Evolutionary conservation across 2,329 filamentous ascomycete genomes (phyloP).

Genomic region (Alternaria ventricosa): DNA sequence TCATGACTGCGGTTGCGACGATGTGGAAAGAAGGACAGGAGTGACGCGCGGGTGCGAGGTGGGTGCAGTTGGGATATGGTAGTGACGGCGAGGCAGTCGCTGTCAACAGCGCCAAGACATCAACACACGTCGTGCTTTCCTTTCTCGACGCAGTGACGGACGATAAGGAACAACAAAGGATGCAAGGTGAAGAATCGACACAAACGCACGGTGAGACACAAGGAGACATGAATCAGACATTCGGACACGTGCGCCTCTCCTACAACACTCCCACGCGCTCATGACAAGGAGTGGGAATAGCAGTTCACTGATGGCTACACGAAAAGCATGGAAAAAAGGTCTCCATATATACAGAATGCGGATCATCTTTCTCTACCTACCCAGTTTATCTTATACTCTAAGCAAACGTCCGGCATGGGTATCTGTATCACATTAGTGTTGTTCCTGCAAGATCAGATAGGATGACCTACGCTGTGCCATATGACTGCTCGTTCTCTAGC

Average conservation of each 20-base stretch:
- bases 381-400: conserved; percentile 19
- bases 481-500: conserved; percentile 71
- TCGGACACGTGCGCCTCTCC: background rate
- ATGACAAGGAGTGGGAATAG: background rate
- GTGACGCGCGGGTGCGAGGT: background rate
- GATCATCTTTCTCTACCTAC: conserved; percentile 19
- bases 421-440: conserved; percentile 37
- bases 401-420: conserved; percentile 56
- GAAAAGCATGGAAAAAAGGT: conserved; percentile 18
- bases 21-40: conserved; percentile 1
- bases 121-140: conserved; percentile 10
- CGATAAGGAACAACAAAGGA: background rate
- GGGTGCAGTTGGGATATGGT: conserved; percentile 4
- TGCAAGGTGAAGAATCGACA: background rate
- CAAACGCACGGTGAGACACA: background rate
- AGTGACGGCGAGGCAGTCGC: conserved; percentile 18
- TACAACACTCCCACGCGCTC: background rate
- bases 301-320: background rate
- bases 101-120: conserved; percentile 25
- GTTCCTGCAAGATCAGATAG: background rate
- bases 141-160: background rate
- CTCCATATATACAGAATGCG: conserved; percentile 39
- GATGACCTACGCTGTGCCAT: conserved; percentile 54
- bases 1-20: conserved; percentile 16
- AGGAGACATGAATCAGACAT: background rate